These are phyloP conservation scores for Mycena capillaripes DNA, from an alignment of 768 basidiomycete genomes.

Conservation along the genomic window DNA sequence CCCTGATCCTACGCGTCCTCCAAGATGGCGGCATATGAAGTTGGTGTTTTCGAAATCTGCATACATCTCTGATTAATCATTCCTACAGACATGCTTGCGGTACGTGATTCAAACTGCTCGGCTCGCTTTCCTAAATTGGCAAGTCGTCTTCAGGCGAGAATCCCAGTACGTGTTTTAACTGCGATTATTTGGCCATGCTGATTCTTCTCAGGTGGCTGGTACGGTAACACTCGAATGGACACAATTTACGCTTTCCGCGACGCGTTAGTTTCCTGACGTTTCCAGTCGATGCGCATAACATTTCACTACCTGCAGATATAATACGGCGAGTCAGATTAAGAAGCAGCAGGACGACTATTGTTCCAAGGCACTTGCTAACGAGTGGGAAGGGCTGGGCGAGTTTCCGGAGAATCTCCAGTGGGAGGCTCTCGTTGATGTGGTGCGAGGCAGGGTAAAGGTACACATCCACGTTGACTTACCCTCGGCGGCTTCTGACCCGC, in stretches of 20 bases:
- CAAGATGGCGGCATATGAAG: constrained; percentile 87
- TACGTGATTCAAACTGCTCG: constrained; percentile 66
- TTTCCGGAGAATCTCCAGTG: constrained; percentile 83
- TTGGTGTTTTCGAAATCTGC: constrained; percentile 44
- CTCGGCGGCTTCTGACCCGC: background rate
- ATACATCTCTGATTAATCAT: background rate
- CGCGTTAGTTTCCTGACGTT: constrained; percentile 56
- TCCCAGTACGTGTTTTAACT: too few species aligned
- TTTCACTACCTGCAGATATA: constrained; percentile 60
- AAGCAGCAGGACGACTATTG: constrained; percentile 80
- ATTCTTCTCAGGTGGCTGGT: constrained; percentile 47
- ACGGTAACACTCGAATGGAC: constrained; percentile 74
- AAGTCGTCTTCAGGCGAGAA: too few species aligned
- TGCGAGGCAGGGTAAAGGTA: constrained; percentile 85
- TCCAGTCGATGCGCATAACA: constrained; percentile 17
- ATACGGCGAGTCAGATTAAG: constrained; percentile 76
- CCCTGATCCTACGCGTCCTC: constrained; percentile 58
- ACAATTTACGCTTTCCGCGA: constrained; percentile 77
- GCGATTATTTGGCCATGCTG: constrained; percentile 2
- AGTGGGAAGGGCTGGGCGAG: constrained; percentile 65
- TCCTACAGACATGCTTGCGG: constrained; percentile 74
- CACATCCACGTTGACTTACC: background rate
- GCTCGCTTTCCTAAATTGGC: too few species aligned
- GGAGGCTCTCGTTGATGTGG: constrained; percentile 84
- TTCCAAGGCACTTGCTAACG: constrained; percentile 57